phyloP scores from a whole-genome alignment of 176 grass and related monocot species.

The Cenchrus fungigraminus region DNA sequence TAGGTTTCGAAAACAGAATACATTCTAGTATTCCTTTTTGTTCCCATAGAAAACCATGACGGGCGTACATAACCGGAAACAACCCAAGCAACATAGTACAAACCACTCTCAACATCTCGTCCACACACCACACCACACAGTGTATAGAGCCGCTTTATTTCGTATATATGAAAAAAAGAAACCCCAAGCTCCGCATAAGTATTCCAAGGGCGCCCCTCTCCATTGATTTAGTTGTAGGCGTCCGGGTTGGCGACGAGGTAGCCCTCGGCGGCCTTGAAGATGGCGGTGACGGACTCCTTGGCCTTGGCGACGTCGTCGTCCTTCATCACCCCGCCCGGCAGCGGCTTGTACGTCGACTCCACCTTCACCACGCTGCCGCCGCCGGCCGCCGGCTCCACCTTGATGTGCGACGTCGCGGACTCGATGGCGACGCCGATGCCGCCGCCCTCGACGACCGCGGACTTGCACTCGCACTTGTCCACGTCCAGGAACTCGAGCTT shows the following conservation, averaged over 20 bases:
- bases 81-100: no score
- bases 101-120: no score
- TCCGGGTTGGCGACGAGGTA: slow-evolving; percentile 70
- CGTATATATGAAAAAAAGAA: background rate
- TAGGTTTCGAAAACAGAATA: background rate
- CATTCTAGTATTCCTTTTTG: background rate
- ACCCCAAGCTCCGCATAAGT: background rate
- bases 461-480: slow-evolving; percentile 65
- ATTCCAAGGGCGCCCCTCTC: background rate
- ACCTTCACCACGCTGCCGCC: slow-evolving; percentile 69
- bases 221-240: slow-evolving; percentile 57
- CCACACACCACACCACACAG: no score
- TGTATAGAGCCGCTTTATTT: no score
- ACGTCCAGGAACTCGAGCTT: slow-evolving; percentile 61
- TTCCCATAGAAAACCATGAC: background rate
- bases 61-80: no score
- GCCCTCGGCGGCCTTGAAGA: slow-evolving; percentile 62
- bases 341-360: slow-evolving; percentile 43
- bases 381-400: slow-evolving; percentile 55
- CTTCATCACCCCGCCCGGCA: slow-evolving; percentile 48
- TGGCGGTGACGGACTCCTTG: slow-evolving; percentile 45
- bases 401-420: slow-evolving; percentile 54
- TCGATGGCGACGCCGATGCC: slow-evolving; percentile 54
- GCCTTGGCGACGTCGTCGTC: slow-evolving; percentile 48
- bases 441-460: slow-evolving; percentile 65